Percentiles rank a stretch among this genome's conserved stretches.
Evolutionary conservation across 2,329 filamentous ascomycete genomes (phyloP).

Genomic region (Mycogone perniciosa): DNA sequence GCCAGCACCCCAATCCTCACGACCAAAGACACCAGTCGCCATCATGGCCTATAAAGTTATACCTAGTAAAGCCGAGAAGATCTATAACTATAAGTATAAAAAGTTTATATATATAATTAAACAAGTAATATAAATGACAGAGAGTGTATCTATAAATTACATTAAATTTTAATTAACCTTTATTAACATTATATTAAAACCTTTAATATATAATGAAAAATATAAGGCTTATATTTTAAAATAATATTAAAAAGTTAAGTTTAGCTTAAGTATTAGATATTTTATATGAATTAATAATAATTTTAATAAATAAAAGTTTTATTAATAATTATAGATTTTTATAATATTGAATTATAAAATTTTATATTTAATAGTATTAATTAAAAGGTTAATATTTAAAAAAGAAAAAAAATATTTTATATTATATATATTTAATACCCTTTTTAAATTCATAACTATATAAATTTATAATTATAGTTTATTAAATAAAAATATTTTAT

Average conservation of each 20-base stretch:
- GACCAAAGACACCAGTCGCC: conserved; percentile 35
- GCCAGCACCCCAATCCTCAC: not conserved
- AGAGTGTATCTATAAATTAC: conserved; percentile 54
- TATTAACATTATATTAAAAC: not conserved
- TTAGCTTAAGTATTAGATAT: conserved; percentile 48
- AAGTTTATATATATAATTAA: conserved; percentile 62
- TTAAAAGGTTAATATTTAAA: too few relatives aligned
- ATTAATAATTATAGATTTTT: conserved; percentile 67
- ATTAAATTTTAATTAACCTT: conserved; percentile 41
- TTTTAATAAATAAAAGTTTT: conserved; percentile 66
- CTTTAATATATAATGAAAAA: not conserved
- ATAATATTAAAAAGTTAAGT: conserved; percentile 52
- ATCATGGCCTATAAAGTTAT: conserved; percentile 63
- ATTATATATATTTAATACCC: too few relatives aligned
- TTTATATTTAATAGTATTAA: too few relatives aligned
- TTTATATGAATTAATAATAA: conserved; percentile 59
- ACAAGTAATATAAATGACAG: conserved; percentile 55
- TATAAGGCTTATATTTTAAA: conserved; percentile 44
- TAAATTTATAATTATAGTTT: too few relatives aligned
- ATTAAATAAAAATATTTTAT: too few relatives aligned
- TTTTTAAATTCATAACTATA: too few relatives aligned
- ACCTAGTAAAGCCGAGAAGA: conserved; percentile 48
- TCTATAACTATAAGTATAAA: conserved; percentile 54
- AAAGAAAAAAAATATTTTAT: too few relatives aligned
- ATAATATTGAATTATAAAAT: conserved; percentile 71